Base-by-base conservation (phyloP, 163 green algal genomes). In the Smithsoniella earleae region DNA sequence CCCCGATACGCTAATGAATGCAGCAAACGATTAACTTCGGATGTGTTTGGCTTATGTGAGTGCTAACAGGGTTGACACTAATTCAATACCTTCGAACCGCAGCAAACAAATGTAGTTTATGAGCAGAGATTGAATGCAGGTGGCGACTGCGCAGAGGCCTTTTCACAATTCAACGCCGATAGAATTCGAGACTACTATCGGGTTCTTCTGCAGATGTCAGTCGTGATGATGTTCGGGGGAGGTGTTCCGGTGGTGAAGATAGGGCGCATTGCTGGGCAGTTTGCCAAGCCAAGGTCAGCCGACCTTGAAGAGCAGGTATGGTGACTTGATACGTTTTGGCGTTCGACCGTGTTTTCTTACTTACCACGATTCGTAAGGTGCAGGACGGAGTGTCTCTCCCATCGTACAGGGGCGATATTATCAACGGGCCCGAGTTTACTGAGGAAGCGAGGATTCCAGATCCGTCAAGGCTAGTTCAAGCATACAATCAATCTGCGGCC, bases 171-270 rank as follows among this genome's bases (percentile, higher is more conserved):
- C 86, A 88, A 54, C 55, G 92, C 94, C 52, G 95, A 99, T 84
- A 80, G 89, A 73, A 98, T 99, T 80, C 76, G 90, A 5, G 90
- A 96, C 80, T 85, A 89, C 36, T 96, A 95, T 83, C 80, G 84
- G 31, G 77, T 90, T 25, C 76, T 90, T 66, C 81, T 90, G 33
- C 90, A 98, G 78, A 99, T 98, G 94, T 83, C 82, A 31, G 87
- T 97, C 3, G 89, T 98, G 20, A 84, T 98, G 73, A 97, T 94
- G 80, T 99, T 95, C 72, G 94, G 92, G 30, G 92, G 89, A 10
- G 90, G 89, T 63, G 83, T 98, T 74, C 94, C 94, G 5, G 86
- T 98, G 5, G 86, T 98, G 3, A 99, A 99, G 88, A 85, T 99
- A 20, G 92, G 92, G 20, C 88, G 92, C 73, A 92, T 97, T 82